Evolutionary conservation across 1,139 yeast species (phyloP).

Genomic region (Casaregolazyma suthepensis): DNA sequence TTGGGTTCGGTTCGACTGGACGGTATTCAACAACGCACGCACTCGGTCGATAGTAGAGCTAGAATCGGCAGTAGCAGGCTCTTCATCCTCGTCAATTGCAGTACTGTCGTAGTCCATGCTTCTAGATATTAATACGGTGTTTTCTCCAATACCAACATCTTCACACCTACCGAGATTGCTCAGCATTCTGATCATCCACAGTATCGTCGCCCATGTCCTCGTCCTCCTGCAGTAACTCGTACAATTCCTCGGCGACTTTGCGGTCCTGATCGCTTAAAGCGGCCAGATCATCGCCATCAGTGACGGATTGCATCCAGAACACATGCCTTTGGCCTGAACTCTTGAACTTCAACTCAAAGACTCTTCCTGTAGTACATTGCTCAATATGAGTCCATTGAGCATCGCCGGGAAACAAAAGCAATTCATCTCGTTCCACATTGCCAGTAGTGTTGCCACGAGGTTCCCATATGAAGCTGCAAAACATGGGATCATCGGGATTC

Average conservation of each 20-base stretch:
- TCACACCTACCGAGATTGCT: not conserved
- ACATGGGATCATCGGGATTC: constrained; percentile 50
- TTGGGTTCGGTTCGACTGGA: not conserved
- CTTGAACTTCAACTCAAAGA: constrained; percentile 72
- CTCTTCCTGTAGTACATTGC: constrained; percentile 78
- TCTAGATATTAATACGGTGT: not conserved
- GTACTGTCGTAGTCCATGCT: not conserved
- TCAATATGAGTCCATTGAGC: constrained; percentile 73
- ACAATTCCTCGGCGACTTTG: constrained; percentile 46
- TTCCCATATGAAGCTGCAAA: constrained; percentile 56
- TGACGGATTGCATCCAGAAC: constrained; percentile 87
- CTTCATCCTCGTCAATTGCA: not conserved
- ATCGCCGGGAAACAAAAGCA: constrained; percentile 88
- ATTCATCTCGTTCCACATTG: constrained; percentile 44
- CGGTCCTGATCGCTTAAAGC: constrained; percentile 61
- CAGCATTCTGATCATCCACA: constrained; percentile 2
- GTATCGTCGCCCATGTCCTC: constrained; percentile 10
- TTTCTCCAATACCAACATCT: not conserved
- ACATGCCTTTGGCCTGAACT: constrained; percentile 79
- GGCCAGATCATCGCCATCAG: constrained; percentile 47
- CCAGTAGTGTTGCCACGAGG: constrained; percentile 34
- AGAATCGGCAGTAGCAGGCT: not conserved
- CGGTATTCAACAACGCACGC: not conserved
- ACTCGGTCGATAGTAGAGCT: not conserved
- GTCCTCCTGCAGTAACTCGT: constrained; percentile 47